Evolutionary conservation across 768 basidiomycete species (phyloP), one percentile per base, ranked within the genome.

Genomic region (Cyclocybe cylindracea): DNA sequence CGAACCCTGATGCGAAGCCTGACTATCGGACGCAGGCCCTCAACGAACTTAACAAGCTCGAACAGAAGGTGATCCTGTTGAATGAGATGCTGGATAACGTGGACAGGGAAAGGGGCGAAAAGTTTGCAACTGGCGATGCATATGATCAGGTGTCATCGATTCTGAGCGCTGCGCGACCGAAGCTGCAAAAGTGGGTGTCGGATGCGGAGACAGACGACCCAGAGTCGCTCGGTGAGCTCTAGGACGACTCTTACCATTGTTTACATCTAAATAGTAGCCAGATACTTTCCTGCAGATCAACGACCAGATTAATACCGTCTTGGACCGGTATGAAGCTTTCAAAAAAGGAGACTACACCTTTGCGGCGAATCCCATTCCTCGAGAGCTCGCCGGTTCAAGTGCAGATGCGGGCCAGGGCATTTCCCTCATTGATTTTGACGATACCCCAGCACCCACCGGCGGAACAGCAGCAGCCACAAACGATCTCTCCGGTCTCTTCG

Each of bases 51-150:
- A 92, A 91, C 62, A 96, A 96, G 66, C 78, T 99, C 13, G 95
- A 98, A 71, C 86, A 87, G 66, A 95, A 98, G 68, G 94, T 97
- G 46, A 85, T 98, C 14, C 70, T 98, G n/a, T 75, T 98, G 35
- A 97, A 96, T 61, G 96, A 99, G 70, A 89, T 99, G 88, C 77
- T 99, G 42, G 94, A 98, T 57, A 98, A 98, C 61, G 88, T 90
- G 14, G 88, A 91, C 51, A 74, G 72, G 8, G 70, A 73, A 44
- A 77, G 80, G 38, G 83, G 89, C 3, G 95, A 98, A 71, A 77
- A 74, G 53, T 91, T 95, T 61, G 92, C 84, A 33, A 74, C 81
- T 33, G 96, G 97, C 4, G 97, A 99, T 67, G 94, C 85, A 2
- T 99, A 98, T 61, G 91, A 97, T 71, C 97, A 99, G 86, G 94